Conservation (phyloP, 345 rosid genomes). For the Theobroma cacao region DNA sequence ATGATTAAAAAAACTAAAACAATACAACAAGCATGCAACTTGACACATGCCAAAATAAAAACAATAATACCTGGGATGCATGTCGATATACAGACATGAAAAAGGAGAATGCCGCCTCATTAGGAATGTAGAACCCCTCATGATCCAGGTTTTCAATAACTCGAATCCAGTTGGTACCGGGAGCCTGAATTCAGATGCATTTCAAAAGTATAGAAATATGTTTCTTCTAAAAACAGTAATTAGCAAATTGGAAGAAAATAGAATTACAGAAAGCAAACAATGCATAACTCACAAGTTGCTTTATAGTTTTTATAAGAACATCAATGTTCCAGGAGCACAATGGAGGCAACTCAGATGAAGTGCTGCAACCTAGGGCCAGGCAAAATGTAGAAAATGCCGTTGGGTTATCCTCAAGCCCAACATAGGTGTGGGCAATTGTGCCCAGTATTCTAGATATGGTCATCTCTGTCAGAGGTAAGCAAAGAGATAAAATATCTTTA, state of each 20-base stretch:
- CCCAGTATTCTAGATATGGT: conserved; percentile 71
- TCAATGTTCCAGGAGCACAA: conserved; percentile 76
- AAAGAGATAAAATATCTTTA: conserved; percentile 68
- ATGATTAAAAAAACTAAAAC: not conserved
- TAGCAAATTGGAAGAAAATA: conserved; percentile 1
- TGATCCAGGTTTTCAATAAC: conserved; percentile 84
- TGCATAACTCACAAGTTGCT: conserved; percentile 58
- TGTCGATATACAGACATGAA: conserved; percentile 71
- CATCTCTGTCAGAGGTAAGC: conserved; percentile 67
- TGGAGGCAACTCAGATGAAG: conserved; percentile 44
- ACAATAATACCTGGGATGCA: conserved; percentile 71
- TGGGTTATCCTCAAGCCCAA: conserved; percentile 54
- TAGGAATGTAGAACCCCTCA: conserved; percentile 79
- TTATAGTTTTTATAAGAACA: conserved; percentile 67
- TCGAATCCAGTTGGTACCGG: conserved; percentile 69
- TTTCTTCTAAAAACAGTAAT: not conserved
- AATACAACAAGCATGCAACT: not conserved
- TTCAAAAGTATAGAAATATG: not conserved
- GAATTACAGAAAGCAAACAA: not conserved
- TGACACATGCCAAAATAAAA: not conserved
- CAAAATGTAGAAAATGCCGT: conserved; percentile 63
- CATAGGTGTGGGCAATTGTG: conserved; percentile 45
- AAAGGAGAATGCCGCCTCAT: conserved; percentile 76
- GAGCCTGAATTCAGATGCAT: conserved; percentile 56
- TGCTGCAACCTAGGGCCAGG: conserved; percentile 63